These are phyloP conservation scores for Xylaria sp. DNA, from an alignment of 2,329 filamentous ascomycete genomes.

Conservation along the genomic window DNA sequence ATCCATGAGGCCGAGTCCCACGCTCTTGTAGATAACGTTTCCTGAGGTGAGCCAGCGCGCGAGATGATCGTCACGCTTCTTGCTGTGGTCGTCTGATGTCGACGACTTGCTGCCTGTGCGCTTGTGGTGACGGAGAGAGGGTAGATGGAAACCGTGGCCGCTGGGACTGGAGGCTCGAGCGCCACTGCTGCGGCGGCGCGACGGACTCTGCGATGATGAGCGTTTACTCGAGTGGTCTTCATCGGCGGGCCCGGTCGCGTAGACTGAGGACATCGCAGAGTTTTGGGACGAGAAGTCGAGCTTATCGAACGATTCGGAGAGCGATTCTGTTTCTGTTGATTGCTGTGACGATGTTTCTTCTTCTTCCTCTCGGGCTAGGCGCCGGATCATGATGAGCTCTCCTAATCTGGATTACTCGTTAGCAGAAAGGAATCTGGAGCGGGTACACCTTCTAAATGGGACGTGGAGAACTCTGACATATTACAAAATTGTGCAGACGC, in stretches of 20 bases:
- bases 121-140: slow-evolving; percentile 44
- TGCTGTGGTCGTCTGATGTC: slow-evolving; percentile 45
- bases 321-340: slow-evolving; percentile 42
- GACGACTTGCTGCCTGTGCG: slow-evolving; percentile 49
- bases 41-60: slow-evolving; percentile 68
- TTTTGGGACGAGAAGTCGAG: slow-evolving; percentile 44
- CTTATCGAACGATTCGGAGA: slow-evolving; percentile 52
- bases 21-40: slow-evolving; percentile 76
- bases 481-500: neutral
- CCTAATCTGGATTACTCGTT: slow-evolving; percentile 66
- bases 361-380: slow-evolving; percentile 57
- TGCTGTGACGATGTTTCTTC: slow-evolving; percentile 41
- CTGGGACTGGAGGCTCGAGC: neutral
- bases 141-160: slow-evolving; percentile 37
- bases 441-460: neutral
- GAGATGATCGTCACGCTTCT: slow-evolving; percentile 61
- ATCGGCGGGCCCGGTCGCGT: slow-evolving; percentile 39
- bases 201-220: slow-evolving; percentile 50
- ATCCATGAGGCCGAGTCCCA: slow-evolving; percentile 75
- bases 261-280: slow-evolving; percentile 57
- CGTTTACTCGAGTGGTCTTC: slow-evolving; percentile 41
- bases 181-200: slow-evolving; percentile 35
- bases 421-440: slow-evolving; percentile 5
- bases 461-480: neutral
- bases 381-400: slow-evolving; percentile 75